Evolutionary conservation across 2,329 filamentous ascomycete genomes (phyloP).

Genomic region (Fusarium luffae): DNA sequence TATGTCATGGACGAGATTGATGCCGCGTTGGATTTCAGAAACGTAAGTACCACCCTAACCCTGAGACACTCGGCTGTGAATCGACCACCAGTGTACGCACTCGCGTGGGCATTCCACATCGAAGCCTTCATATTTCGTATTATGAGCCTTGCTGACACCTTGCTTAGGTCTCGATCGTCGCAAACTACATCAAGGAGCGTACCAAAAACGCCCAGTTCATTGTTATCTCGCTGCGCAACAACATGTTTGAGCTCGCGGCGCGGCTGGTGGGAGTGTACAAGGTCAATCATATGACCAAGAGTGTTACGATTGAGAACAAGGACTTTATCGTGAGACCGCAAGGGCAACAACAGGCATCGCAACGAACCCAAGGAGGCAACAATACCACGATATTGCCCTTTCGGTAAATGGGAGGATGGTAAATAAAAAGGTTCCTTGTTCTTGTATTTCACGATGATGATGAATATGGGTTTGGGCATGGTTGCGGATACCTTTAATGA

Average conservation of each 20-base stretch:
- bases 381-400: constrained; percentile 52
- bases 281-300: constrained; percentile 98
- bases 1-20: constrained; percentile 99
- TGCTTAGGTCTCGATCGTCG: constrained; percentile 89
- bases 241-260: constrained; percentile 99
- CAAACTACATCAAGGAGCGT: constrained; percentile 98
- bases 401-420: constrained; percentile 41
- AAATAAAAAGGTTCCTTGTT: constrained; percentile 8
- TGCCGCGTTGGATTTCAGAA: constrained; percentile 95
- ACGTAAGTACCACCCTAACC: constrained; percentile 70
- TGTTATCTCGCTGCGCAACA: constrained; percentile 96
- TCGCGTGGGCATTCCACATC: constrained; percentile 31
- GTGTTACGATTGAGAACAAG: constrained; percentile 86
- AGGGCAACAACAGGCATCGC: constrained; percentile 50
- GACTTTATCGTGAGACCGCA: constrained; percentile 71
- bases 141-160: constrained; percentile 34
- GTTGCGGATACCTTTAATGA: constrained; percentile 38
- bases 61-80: constrained; percentile 44
- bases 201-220: constrained; percentile 99
- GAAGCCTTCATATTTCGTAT: constrained; percentile 19
- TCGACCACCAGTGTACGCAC: constrained; percentile 16
- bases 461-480: constrained; percentile 31
- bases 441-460: constrained; percentile 38
- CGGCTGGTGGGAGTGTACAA: constrained; percentile 98
- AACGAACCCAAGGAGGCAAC: constrained; percentile 44